These are phyloP conservation scores for Fusarium avenaceum DNA, from an alignment of 2,329 filamentous ascomycete species.

Conservation along the genomic window DNA sequence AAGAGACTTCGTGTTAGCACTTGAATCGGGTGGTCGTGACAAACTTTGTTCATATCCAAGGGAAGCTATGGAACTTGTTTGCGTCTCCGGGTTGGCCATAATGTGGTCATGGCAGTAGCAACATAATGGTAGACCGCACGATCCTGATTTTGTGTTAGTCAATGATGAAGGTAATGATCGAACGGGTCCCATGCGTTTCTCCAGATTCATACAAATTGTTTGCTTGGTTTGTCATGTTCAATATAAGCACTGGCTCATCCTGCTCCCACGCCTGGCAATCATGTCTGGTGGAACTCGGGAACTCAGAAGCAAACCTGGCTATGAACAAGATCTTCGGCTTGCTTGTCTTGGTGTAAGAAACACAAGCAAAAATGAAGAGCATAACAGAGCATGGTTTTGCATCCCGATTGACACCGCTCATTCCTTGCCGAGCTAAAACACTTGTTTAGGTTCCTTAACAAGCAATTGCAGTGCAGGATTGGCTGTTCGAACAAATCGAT, in stretches of 20 bases:
- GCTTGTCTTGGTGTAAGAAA: conserved; percentile 25
- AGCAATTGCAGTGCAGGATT: conserved; percentile 7
- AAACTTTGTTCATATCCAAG: conserved; percentile 19
- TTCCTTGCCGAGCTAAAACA: conserved; percentile 33
- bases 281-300: conserved; percentile 37
- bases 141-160: conserved; percentile 20
- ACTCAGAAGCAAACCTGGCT: conserved; percentile 18
- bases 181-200: neutral
- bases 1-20: conserved; percentile 45
- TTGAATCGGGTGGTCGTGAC: conserved; percentile 18
- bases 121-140: neutral
- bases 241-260: conserved; percentile 24
- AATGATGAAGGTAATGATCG: conserved; percentile 1
- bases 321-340: conserved; percentile 30
- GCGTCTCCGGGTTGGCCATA: conserved; percentile 14
- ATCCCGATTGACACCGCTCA: conserved; percentile 30
- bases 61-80: conserved; percentile 12
- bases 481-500: conserved; percentile 18
- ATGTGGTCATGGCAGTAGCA: neutral
- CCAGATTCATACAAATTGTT: conserved; percentile 14
- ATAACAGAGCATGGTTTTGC: conserved; percentile 26
- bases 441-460: conserved; percentile 22
- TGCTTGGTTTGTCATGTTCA: conserved; percentile 24
- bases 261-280: conserved; percentile 28
- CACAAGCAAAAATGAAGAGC: conserved; percentile 28